Percentiles rank a stretch among this genome's conserved stretches.
Evolutionary conservation across 768 basidiomycete genomes (phyloP).

Genomic region (Tylopilus rubrobrunneus): DNA sequence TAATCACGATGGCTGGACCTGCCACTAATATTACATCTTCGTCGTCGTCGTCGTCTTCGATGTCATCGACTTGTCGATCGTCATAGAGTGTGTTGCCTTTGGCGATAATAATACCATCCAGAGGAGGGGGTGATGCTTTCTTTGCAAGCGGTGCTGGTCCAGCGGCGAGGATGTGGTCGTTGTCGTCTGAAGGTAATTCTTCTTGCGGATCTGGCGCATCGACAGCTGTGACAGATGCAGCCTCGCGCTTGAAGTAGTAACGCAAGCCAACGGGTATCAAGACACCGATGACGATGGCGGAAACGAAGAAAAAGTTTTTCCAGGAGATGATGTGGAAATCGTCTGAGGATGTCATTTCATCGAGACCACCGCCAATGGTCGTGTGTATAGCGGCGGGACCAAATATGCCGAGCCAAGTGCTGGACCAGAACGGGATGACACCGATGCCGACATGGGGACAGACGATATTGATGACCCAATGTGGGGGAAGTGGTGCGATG

Average conservation of each 20-base stretch:
- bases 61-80: conserved; percentile 45
- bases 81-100: conserved; percentile 39
- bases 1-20: conserved; percentile 58
- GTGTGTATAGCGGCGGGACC: conserved; percentile 94
- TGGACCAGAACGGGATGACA: conserved; percentile 81
- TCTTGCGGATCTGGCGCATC: conserved; percentile 34
- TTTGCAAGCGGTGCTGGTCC: conserved; percentile 47
- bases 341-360: conserved; percentile 90
- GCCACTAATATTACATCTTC: conserved; percentile 73
- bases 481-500: conserved; percentile 91
- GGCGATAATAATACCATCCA: conserved; percentile 31
- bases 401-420: conserved; percentile 86
- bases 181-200: conserved; percentile 32
- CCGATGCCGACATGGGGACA: conserved; percentile 91
- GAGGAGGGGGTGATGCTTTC: conserved; percentile 37
- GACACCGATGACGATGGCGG: conserved; percentile 86
- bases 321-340: conserved; percentile 94
- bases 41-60: conserved; percentile 62
- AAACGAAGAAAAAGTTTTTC: conserved; percentile 82
- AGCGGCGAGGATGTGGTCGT: conserved; percentile 51
- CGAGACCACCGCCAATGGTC: conserved; percentile 88
- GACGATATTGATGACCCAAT: conserved; percentile 93
- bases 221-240: conserved; percentile 36
- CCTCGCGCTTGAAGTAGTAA: conserved; percentile 73
- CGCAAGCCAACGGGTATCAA: conserved; percentile 89